A percentile compares a stretch with the other conserved stretches of the same genome.
Conservation (phyloP, 2,329 filamentous ascomycete genomes). For the Erysiphe neolycopersici region DNA sequence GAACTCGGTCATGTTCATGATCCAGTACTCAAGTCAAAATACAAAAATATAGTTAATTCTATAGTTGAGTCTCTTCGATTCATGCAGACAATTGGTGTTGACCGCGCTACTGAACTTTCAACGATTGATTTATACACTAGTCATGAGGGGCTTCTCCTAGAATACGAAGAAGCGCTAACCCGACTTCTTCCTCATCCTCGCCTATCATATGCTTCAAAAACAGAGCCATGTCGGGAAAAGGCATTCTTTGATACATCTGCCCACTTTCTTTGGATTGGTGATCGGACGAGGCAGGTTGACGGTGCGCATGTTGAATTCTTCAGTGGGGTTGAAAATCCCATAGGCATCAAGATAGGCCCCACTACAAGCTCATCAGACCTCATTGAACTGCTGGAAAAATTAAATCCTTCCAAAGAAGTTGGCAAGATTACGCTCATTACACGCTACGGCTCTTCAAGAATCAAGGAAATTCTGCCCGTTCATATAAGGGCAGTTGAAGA, state of each 20-base stretch:
- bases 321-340: conserved; percentile 81
- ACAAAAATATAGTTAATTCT: conserved; percentile 57
- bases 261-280: conserved; percentile 1
- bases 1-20: conserved; percentile 75
- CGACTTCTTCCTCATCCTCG: conserved; percentile 40
- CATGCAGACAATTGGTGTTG: conserved; percentile 79
- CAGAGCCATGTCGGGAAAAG: conserved; percentile 7
- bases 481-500: conserved; percentile 77
- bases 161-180: conserved; percentile 80
- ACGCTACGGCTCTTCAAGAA: conserved; percentile 61
- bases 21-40: conserved; percentile 58
- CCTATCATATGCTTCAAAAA: conserved; percentile 3
- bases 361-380: conserved; percentile 55
- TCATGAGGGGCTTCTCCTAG: conserved; percentile 78
- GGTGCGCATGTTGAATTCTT: conserved; percentile 95
- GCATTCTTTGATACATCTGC: conserved; percentile 52
- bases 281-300: conserved; percentile 47
- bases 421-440: conserved; percentile 95
- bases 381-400: conserved; percentile 49
- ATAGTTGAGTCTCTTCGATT: conserved; percentile 83
- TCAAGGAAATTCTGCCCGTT: conserved; percentile 45
- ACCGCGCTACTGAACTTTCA: conserved; percentile 58
- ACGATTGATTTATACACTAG: conserved; percentile 90
- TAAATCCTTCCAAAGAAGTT: conserved; percentile 59
- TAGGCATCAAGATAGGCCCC: conserved; percentile 89